A percentile compares a stretch with the other conserved stretches of the same genome.
These are phyloP conservation scores for Jamesozyma piceae DNA, from an alignment of 805 yeast species.

Conservation along the genomic window DNA sequence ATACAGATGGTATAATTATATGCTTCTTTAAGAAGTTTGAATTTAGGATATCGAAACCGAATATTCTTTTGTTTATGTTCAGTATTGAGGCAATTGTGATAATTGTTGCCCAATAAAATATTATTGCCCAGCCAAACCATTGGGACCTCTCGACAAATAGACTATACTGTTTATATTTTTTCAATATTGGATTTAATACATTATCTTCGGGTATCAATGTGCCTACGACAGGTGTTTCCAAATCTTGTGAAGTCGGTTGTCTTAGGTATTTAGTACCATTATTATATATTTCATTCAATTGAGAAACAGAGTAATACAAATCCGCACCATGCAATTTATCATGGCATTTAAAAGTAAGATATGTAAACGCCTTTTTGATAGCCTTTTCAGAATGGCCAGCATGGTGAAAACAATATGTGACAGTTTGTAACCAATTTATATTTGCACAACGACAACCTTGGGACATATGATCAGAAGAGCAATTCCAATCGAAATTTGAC, in stretches of 20 bases:
- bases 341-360: constrained; percentile 27
- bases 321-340: constrained; percentile 8
- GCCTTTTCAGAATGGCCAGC: constrained; percentile 26
- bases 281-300: constrained; percentile 26
- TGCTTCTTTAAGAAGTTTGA: constrained; percentile 16
- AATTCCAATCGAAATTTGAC: constrained; percentile 36
- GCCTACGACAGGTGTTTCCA: constrained; percentile 17
- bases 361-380: constrained; percentile 34
- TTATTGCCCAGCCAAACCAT: constrained; percentile 39
- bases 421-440: constrained; percentile 37
- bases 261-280: constrained; percentile 32
- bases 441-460: constrained; percentile 37
- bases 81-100: constrained; percentile 26
- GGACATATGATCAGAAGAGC: constrained; percentile 31
- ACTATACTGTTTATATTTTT: constrained; percentile 30
- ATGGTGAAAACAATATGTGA: constrained; percentile 34
- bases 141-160: constrained; percentile 33
- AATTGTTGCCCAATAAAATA: constrained; percentile 35
- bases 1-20: constrained; percentile 25
- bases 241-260: constrained; percentile 24
- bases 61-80: constrained; percentile 21
- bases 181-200: constrained; percentile 14
- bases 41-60: constrained; percentile 17
- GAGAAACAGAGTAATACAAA: background rate
- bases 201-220: constrained; percentile 30